Evolutionary conservation across 202 grass and related monocot species (phyloP).

Genomic region (Eragrostis tef): DNA sequence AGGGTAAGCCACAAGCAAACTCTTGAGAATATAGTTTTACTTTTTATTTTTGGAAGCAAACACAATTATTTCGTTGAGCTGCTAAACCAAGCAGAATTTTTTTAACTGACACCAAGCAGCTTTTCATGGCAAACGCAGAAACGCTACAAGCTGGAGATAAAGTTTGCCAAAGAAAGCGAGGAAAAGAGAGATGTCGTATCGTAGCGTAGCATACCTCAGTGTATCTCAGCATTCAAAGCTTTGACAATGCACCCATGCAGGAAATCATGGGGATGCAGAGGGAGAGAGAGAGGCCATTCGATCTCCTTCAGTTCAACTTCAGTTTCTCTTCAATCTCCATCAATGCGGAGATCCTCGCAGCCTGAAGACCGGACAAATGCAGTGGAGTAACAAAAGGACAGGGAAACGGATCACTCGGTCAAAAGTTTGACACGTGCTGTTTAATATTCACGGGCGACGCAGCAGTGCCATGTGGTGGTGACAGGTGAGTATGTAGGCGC

Average conservation of each 20-base stretch:
- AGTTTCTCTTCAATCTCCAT: background rate
- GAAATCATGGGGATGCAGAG: background rate
- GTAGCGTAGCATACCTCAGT: background rate
- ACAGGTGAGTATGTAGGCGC: background rate
- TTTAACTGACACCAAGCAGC: background rate
- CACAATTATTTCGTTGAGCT: background rate
- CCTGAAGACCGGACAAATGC: background rate
- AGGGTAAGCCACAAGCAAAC: no score
- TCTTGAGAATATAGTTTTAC: no score
- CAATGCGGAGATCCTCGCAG: background rate
- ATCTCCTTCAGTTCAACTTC: background rate
- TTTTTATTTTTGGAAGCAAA: background rate
- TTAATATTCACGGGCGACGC: background rate
- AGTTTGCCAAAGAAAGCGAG: background rate
- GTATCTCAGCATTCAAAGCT: constrained; percentile 9
- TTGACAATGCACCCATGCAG: background rate
- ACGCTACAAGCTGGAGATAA: background rate
- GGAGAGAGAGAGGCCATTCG: background rate
- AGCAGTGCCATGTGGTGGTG: background rate
- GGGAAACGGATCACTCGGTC: background rate
- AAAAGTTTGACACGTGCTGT: background rate
- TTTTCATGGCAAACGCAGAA: background rate
- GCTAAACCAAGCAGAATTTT: background rate
- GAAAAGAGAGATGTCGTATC: background rate
- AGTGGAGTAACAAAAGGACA: background rate